A percentile compares a stretch with the other conserved stretches of the same genome.
Conservation (phyloP, 2,329 filamentous ascomycete species). For the Trichoderma afroharzianum region DNA sequence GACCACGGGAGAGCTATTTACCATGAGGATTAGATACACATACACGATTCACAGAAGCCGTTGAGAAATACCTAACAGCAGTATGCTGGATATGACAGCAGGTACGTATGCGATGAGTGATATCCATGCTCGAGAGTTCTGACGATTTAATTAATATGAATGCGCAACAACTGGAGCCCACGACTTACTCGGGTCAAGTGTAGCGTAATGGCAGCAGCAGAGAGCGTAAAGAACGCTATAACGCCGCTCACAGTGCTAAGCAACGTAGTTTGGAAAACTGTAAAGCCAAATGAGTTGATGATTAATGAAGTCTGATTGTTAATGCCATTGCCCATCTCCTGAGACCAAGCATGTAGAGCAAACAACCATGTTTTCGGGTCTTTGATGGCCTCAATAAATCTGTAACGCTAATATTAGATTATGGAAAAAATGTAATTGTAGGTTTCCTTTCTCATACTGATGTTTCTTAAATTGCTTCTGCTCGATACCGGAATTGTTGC, state of each 20-base stretch:
- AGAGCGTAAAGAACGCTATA: conserved; percentile 15
- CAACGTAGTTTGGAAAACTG: conserved; percentile 33
- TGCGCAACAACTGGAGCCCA: background rate
- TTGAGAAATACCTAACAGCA: background rate
- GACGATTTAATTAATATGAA: background rate
- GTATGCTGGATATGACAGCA: conserved; percentile 17
- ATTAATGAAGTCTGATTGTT: conserved; percentile 41
- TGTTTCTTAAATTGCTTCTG: conserved; percentile 33
- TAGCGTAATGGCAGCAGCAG: conserved; percentile 6
- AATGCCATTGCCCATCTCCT: conserved; percentile 38
- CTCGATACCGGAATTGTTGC: conserved; percentile 33
- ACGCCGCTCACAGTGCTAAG: conserved; percentile 19
- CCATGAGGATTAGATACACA: background rate
- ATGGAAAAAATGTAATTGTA: no score
- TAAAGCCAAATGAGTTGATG: conserved; percentile 44
- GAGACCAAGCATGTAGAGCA: conserved; percentile 28
- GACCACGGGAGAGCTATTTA: conserved; percentile 8
- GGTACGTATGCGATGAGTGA: conserved; percentile 19
- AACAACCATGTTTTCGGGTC: conserved; percentile 32
- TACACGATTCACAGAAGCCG: background rate
- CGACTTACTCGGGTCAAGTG: conserved; percentile 1
- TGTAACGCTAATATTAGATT: background rate
- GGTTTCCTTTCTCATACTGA: conserved; percentile 19
- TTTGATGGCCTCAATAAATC: conserved; percentile 27
- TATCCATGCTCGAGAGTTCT: conserved; percentile 19